Base-by-base conservation (phyloP, 768 basidiomycete species). In the Suillus tomentosus region DNA sequence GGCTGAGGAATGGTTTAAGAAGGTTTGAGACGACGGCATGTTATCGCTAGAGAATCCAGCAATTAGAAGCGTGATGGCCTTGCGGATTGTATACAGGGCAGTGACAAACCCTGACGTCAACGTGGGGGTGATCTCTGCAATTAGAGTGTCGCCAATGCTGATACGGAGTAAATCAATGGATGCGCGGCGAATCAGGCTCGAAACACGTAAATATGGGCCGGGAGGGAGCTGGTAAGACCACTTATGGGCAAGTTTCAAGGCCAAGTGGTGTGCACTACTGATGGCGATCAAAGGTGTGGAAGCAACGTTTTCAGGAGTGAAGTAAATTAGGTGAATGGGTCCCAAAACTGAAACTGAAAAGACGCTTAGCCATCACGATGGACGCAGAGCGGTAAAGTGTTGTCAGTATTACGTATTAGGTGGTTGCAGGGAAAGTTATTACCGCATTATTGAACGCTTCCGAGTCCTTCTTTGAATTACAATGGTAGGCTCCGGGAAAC, bases 61-160 rank as follows among this genome's bases (percentile, higher is more conserved):
- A 74, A 75, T 74, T 64, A 69, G 74, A 75, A 74, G 75, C 74
- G 66, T 77, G 77, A 68, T 69, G 72, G 75, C 74, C 74, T 77
- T 69, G 76, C 71, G 74, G 74, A 66, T 56, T 64, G 22, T 67
- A 67, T 69, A 68, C 70, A 66, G 64, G 75, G 37, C 64, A 62
- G 70, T 15, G 56, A 36, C 63, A 50, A 68, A 74, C 74, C 74
- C 75, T 77, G 72, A 27, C 40, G 24, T 58, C 22, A 24, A 39
- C n/a, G 36, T 31, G 55, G 13, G 36, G 56, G 3, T 17, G 56
- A 40, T 57, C 24, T 40, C 24, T 57, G 56, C 56, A 56, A 51
- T 17, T 31, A 5, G 8, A 24, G 37, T 24, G 37, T 39, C 14
- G 15, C 3, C 56, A 24, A 27, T 24, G 39, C 39, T 36, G 39